phyloP scores from a whole-genome alignment of 2,329 filamentous ascomycete genomes.

The Domatiomyces globalis region DNA sequence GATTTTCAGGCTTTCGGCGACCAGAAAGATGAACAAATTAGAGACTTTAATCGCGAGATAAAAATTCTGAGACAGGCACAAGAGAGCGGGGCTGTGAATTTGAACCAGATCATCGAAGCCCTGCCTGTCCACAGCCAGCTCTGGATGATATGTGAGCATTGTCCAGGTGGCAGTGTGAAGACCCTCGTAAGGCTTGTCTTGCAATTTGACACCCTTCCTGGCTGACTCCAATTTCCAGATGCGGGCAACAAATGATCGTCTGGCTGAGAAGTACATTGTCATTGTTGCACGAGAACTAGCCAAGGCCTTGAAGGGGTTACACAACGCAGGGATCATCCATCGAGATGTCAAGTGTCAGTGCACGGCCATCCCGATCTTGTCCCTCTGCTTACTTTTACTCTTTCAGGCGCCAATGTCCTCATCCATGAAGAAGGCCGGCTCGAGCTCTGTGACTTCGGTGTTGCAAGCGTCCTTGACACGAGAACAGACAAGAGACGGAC shows the following conservation, averaged over 20 bases:
- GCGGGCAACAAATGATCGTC: conserved; percentile 33
- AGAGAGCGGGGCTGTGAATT: conserved; percentile 47
- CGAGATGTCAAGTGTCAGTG: conserved; percentile 47
- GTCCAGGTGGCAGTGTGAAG: conserved; percentile 50
- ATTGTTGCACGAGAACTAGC: conserved; percentile 51
- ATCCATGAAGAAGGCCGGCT: conserved; percentile 49
- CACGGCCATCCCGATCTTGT: not conserved
- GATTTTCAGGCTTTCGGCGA: conserved; percentile 35
- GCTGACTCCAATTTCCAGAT: conserved; percentile 23
- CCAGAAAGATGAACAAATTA: conserved; percentile 35
- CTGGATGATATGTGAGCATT: conserved; percentile 54
- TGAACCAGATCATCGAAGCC: conserved; percentile 51
- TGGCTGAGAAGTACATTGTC: conserved; percentile 49
- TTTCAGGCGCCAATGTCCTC: conserved; percentile 45
- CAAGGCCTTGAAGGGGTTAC: conserved; percentile 46
- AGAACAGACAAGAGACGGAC: conserved; percentile 48
- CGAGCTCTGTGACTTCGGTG: conserved; percentile 52
- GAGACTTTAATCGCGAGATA: conserved; percentile 48
- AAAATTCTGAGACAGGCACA: conserved; percentile 48
- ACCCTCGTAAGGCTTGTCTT: conserved; percentile 39
- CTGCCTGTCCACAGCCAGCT: conserved; percentile 50
- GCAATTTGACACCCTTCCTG: not conserved
- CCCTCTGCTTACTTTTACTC: not conserved
- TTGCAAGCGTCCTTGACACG: conserved; percentile 48
- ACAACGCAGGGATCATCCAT: conserved; percentile 52